A percentile compares a stretch with the other conserved stretches of the same genome.
Evolutionary conservation across 148 eudicot genomes (phyloP).

Genomic region (Diospyros kaki): DNA sequence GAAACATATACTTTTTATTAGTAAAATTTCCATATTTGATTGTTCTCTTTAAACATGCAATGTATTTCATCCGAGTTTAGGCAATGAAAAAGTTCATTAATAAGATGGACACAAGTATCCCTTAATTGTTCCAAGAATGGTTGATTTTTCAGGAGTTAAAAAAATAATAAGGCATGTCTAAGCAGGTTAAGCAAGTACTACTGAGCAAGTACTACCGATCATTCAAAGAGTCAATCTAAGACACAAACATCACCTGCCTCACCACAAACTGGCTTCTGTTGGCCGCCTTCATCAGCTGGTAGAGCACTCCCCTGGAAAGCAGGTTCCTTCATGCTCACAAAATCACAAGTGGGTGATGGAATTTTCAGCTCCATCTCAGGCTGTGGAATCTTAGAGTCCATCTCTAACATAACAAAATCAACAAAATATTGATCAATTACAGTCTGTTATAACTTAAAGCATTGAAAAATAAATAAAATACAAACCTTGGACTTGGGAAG

Average conservation of each 20-base stretch:
- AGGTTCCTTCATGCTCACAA: conserved; percentile 47
- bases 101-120: no score
- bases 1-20: no score
- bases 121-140: no score
- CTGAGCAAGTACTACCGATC: no score
- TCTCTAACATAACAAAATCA: conserved; percentile 34
- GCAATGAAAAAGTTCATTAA: no score
- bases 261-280: conserved; percentile 48
- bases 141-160: no score
- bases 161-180: no score
- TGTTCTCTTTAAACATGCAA: no score
- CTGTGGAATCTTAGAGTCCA: conserved; percentile 46
- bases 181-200: no score
- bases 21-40: no score
- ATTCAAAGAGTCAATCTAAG: no score
- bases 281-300: conserved; percentile 58
- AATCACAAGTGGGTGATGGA: conserved; percentile 70
- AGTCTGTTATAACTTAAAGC: background rate
- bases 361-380: conserved; percentile 37
- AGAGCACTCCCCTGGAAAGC: conserved; percentile 57
- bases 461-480: background rate
- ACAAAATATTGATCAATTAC: background rate
- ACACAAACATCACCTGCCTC: conserved; percentile 50
- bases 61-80: no score
- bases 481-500: conserved; percentile 62